Percentiles rank a stretch among this genome's conserved stretches.
Evolutionary conservation across 2,329 filamentous ascomycete species (phyloP).

Genomic region (Biscogniauxia sp.): DNA sequence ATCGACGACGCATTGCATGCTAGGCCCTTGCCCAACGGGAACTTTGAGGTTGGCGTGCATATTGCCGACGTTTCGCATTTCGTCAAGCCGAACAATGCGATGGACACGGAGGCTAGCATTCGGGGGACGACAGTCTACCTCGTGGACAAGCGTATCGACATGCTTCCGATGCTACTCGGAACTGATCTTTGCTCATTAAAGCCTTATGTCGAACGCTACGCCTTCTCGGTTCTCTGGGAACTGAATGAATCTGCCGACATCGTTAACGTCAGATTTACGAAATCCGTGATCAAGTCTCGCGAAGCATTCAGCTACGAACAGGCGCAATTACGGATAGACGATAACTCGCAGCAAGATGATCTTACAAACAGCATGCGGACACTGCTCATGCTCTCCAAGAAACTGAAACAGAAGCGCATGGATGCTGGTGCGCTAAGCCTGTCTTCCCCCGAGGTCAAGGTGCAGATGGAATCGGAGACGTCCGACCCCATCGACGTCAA

Average conservation of each 20-base stretch:
- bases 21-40: slow-evolving; percentile 79
- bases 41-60: slow-evolving; percentile 94
- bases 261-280: slow-evolving; percentile 83
- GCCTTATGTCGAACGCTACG: slow-evolving; percentile 92
- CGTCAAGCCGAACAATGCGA: slow-evolving; percentile 93
- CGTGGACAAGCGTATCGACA: slow-evolving; percentile 98
- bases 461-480: slow-evolving; percentile 92
- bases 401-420: slow-evolving; percentile 92
- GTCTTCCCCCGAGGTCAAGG: slow-evolving; percentile 95
- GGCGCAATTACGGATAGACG: slow-evolving; percentile 91
- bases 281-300: slow-evolving; percentile 94
- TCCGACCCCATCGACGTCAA: slow-evolving; percentile 95
- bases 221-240: slow-evolving; percentile 87
- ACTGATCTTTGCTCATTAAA: slow-evolving; percentile 96
- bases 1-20: slow-evolving; percentile 97
- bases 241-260: slow-evolving; percentile 82
- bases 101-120: slow-evolving; percentile 93
- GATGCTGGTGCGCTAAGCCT: slow-evolving; percentile 92
- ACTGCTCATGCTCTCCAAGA: slow-evolving; percentile 84
- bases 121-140: slow-evolving; percentile 96
- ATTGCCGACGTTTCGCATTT: slow-evolving; percentile 99
- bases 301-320: slow-evolving; percentile 98
- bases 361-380: slow-evolving; percentile 86
- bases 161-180: slow-evolving; percentile 94
- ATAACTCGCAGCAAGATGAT: slow-evolving; percentile 81